Conservation (phyloP, 73 alveolate genomes). For the Uronychia binucleata region DNA sequence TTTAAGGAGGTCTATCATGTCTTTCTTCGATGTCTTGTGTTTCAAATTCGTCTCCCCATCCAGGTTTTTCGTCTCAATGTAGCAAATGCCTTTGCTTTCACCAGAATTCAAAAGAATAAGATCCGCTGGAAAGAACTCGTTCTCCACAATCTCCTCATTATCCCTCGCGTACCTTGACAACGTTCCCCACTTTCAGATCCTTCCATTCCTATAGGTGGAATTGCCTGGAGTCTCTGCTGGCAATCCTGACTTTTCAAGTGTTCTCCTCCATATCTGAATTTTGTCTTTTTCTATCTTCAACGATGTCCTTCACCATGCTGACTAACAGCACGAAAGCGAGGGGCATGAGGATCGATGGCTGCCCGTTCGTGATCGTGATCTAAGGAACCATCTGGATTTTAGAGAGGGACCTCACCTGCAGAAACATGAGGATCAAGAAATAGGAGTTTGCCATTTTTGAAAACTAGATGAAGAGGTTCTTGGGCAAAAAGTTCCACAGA, state of each 20-base stretch:
- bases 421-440: conserved; percentile 85
- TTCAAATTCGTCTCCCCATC: conserved; percentile 99
- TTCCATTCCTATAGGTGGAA: conserved; percentile 69
- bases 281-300: conserved; percentile 93
- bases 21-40: conserved; percentile 81
- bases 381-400: conserved; percentile 68
- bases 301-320: conserved; percentile 87
- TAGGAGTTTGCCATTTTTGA: conserved; percentile 92
- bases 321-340: conserved; percentile 82
- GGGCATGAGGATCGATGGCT: conserved; percentile 87
- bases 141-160: background rate
- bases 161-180: conserved; percentile 48
- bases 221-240: conserved; percentile 18
- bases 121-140: conserved; percentile 45
- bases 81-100: conserved; percentile 69
- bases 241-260: conserved; percentile 52
- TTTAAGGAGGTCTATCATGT: conserved; percentile 27
- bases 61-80: conserved; percentile 95
- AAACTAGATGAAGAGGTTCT: conserved; percentile 84
- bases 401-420: conserved; percentile 50
- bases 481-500: conserved; percentile 70
- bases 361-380: conserved; percentile 82
- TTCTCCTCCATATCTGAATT: conserved; percentile 91
- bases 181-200: conserved; percentile 77
- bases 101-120: conserved; percentile 43